Evolutionary conservation across 441 rosid species (phyloP).

Genomic region (Gossypium gossypioides): DNA sequence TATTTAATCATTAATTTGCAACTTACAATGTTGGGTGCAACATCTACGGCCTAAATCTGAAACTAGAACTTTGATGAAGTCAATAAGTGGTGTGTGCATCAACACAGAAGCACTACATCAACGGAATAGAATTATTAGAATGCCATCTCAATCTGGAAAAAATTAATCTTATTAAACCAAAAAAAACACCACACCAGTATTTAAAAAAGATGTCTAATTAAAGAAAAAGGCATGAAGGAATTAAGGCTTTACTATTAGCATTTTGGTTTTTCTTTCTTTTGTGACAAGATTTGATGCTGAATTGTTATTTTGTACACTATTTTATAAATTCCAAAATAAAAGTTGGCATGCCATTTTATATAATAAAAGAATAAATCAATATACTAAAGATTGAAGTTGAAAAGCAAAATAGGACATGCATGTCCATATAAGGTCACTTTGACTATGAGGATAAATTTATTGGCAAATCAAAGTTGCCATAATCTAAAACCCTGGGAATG

Average conservation of each 20-base stretch:
- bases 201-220: not conserved
- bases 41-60: not conserved
- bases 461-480: not conserved
- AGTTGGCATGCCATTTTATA: too few relatives aligned
- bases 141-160: too few relatives aligned
- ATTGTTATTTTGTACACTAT: too few relatives aligned
- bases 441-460: too few relatives aligned
- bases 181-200: not conserved
- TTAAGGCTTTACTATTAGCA: not conserved
- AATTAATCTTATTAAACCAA: too few relatives aligned
- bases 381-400: too few relatives aligned
- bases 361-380: too few relatives aligned
- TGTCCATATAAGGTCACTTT: too few relatives aligned
- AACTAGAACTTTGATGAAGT: not conserved
- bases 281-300: conserved; percentile 12
- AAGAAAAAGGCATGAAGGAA: not conserved
- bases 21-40: not conserved
- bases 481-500: not conserved
- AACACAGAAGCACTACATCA: not conserved
- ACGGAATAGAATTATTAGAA: too few relatives aligned
- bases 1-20: not conserved
- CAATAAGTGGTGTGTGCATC: not conserved
- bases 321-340: too few relatives aligned
- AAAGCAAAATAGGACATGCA: too few relatives aligned
- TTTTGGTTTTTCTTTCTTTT: not conserved